Evolutionary conservation across 768 basidiomycete genomes (phyloP).

Genomic region (Mycena vitilis): DNA sequence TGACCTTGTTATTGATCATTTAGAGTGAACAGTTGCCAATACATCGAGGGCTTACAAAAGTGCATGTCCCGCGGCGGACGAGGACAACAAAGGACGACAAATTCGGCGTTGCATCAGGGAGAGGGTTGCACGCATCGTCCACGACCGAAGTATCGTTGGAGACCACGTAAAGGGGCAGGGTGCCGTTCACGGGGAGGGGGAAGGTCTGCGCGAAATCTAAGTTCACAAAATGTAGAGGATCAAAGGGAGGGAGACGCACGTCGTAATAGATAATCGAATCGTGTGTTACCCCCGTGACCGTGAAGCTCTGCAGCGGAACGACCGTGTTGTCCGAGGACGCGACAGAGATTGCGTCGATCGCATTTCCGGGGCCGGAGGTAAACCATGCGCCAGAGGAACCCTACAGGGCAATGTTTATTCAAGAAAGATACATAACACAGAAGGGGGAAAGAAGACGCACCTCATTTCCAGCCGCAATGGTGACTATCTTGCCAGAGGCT

Average conservation of each 20-base stretch:
- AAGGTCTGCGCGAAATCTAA: slow-evolving; percentile 39
- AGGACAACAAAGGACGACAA: neutral
- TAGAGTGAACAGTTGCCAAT: no score
- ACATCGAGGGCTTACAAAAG: neutral
- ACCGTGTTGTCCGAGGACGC: slow-evolving; percentile 69
- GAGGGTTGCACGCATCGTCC: slow-evolving; percentile 49
- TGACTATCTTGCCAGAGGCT: slow-evolving; percentile 67
- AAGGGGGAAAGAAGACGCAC: slow-evolving; percentile 36
- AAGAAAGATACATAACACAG: neutral
- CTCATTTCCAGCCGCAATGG: slow-evolving; percentile 70
- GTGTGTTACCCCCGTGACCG: slow-evolving; percentile 59
- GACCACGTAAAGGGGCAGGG: slow-evolving; percentile 66
- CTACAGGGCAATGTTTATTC: slow-evolving; percentile 36
- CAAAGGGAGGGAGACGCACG: neutral
- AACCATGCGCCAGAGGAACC: slow-evolving; percentile 73
- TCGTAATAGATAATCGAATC: slow-evolving; percentile 66
- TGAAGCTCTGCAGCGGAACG: slow-evolving; percentile 67
- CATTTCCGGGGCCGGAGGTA: slow-evolving; percentile 64
- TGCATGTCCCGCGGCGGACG: neutral
- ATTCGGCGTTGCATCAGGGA: slow-evolving; percentile 38
- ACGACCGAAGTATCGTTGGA: slow-evolving; percentile 64
- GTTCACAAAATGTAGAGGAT: neutral
- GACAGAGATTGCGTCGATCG: slow-evolving; percentile 66
- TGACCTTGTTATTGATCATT: neutral
- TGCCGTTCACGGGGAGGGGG: slow-evolving; percentile 58